These are phyloP conservation scores for Suhomyces faveliae DNA, from an alignment of 805 yeast species.

Conservation along the genomic window DNA sequence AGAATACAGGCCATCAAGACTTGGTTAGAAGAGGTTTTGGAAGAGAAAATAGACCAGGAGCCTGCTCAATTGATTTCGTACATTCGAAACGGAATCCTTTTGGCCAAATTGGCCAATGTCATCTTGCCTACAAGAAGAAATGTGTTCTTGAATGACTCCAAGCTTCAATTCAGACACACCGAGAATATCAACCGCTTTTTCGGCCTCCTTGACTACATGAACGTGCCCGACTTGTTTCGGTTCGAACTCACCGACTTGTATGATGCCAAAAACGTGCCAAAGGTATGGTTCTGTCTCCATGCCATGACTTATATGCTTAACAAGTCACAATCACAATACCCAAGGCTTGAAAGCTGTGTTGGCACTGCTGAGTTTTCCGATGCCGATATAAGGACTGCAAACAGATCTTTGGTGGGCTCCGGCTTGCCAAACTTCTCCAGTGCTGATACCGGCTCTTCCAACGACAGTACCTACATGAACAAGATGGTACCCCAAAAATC, in stretches of 20 bases:
- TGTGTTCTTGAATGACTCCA: conserved; percentile 53
- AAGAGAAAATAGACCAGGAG: conserved; percentile 52
- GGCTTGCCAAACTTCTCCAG: conserved; percentile 72
- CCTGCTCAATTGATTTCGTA: conserved; percentile 61
- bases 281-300: conserved; percentile 89
- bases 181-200: conserved; percentile 89
- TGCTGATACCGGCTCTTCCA: conserved; percentile 27
- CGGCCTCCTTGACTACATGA: conserved; percentile 61
- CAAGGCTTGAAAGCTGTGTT: conserved; percentile 59
- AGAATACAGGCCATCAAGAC: conserved; percentile 76
- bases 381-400: conserved; percentile 67
- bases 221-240: conserved; percentile 81
- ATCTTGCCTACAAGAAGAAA: conserved; percentile 64
- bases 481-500: conserved; percentile 13
- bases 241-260: conserved; percentile 92
- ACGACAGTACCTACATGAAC: conserved; percentile 16
- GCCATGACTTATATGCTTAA: conserved; percentile 78
- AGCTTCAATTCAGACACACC: conserved; percentile 82
- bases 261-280: conserved; percentile 88
- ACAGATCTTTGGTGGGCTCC: conserved; percentile 63
- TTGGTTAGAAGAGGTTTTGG: conserved; percentile 70
- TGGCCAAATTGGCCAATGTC: conserved; percentile 74
- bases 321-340: conserved; percentile 50
- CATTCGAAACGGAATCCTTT: conserved; percentile 77
- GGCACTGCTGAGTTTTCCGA: conserved; percentile 63